Evolutionary conservation across 2,329 filamentous ascomycete genomes (phyloP).

Genomic region (Curvularia lunata): DNA sequence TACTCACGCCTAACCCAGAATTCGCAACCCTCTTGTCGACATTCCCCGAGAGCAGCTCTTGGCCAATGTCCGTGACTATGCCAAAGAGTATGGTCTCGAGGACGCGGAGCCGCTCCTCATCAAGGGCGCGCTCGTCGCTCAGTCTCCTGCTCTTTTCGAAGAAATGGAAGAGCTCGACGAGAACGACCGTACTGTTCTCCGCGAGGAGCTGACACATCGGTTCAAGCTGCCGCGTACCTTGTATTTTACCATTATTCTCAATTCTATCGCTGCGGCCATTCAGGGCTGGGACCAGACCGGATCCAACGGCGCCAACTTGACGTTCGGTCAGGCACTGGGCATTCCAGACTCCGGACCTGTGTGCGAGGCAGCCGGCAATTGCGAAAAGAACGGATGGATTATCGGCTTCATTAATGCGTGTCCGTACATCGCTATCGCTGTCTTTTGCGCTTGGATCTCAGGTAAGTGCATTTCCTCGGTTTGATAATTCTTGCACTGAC

Average conservation of each 20-base stretch:
- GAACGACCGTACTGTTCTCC: constrained; percentile 65
- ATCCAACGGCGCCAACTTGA: constrained; percentile 61
- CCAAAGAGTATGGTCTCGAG: constrained; percentile 63
- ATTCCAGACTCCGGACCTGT: constrained; percentile 35
- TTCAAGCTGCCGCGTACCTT: constrained; percentile 64
- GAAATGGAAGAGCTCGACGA: constrained; percentile 67
- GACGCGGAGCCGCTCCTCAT: constrained; percentile 65
- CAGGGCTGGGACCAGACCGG: constrained; percentile 69
- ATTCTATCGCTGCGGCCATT: constrained; percentile 73
- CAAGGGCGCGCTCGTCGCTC: constrained; percentile 69
- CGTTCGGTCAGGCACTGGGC: constrained; percentile 57
- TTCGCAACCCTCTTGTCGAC: constrained; percentile 64
- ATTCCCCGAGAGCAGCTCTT: constrained; percentile 62
- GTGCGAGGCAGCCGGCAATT: constrained; percentile 34
- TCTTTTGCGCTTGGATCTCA: constrained; percentile 36
- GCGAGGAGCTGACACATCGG: constrained; percentile 67
- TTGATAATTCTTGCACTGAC: not conserved
- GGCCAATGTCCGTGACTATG: constrained; percentile 66
- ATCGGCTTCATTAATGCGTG: constrained; percentile 43
- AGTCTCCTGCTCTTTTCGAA: constrained; percentile 69
- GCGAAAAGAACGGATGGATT: constrained; percentile 43
- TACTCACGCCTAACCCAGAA: constrained; percentile 43
- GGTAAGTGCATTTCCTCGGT: not conserved
- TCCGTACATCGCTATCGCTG: constrained; percentile 40
- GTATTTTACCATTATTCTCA: constrained; percentile 70